Percentiles rank a stretch among this genome's conserved stretches.
These are phyloP conservation scores for Kockiozyma suomiensis DNA, from an alignment of 805 yeast genomes.

Conservation along the genomic window DNA sequence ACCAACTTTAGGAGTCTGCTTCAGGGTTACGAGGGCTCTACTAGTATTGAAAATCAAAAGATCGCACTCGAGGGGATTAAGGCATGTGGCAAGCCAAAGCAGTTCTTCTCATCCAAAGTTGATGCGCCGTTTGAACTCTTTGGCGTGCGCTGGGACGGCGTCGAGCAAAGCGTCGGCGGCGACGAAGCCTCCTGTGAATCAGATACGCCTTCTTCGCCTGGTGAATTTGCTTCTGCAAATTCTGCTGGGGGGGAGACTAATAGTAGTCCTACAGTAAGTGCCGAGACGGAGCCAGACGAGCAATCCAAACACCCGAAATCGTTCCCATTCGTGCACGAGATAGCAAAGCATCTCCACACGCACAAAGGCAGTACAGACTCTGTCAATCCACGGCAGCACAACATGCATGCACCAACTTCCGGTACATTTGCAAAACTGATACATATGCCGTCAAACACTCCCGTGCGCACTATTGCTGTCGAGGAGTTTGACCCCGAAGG, in stretches of 20 bases:
- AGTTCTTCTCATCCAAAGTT: constrained; percentile 16
- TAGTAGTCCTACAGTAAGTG: neutral
- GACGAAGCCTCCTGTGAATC: constrained; percentile 9
- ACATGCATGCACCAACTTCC: constrained; percentile 16
- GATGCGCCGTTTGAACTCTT: constrained; percentile 31
- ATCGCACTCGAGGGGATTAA: neutral
- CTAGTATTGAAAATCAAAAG: neutral
- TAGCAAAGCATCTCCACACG: constrained; percentile 15
- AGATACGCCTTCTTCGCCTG: neutral
- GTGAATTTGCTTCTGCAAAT: neutral
- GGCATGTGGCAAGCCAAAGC: constrained; percentile 21
- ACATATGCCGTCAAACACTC: constrained; percentile 16
- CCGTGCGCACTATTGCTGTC: constrained; percentile 10
- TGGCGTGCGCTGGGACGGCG: constrained; percentile 22
- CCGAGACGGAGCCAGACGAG: neutral
- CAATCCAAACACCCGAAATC: neutral
- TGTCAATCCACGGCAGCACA: too few species aligned
- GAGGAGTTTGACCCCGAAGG: constrained; percentile 30
- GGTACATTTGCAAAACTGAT: constrained; percentile 6
- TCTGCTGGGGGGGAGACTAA: neutral
- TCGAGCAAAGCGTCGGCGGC: neutral
- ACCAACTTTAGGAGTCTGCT: neutral
- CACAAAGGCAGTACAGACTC: neutral
- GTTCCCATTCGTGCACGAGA: constrained; percentile 1
- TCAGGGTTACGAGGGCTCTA: neutral